Conservation (phyloP, 257 asterid species). For the Echites panduratus region DNA sequence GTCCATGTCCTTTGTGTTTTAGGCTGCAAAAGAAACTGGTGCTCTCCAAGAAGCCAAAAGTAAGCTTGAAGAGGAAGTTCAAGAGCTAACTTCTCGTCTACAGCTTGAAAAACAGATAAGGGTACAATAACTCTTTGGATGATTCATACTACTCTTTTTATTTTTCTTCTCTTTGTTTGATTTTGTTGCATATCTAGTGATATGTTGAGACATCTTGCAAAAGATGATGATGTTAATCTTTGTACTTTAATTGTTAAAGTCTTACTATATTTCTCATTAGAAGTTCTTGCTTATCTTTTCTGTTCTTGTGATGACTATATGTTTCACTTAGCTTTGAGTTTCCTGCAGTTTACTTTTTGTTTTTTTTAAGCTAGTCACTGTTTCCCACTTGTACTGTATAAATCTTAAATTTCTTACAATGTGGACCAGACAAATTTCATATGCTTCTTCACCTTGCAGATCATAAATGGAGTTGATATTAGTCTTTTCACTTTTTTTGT, state of each 20-base stretch:
- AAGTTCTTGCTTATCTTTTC: conserved; percentile 1
- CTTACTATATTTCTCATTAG: not conserved
- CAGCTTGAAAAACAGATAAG: conserved; percentile 67
- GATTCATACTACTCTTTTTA: not conserved
- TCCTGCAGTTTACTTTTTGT: too few species aligned
- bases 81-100: conserved; percentile 60
- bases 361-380: too few species aligned
- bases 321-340: not conserved
- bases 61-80: conserved; percentile 66
- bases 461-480: not conserved
- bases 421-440: not conserved
- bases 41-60: conserved; percentile 83
- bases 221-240: not conserved
- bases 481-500: too few species aligned
- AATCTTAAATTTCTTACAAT: not conserved
- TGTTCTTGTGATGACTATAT: not conserved
- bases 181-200: not conserved
- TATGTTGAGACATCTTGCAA: not conserved
- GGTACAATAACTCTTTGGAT: conserved; percentile 27
- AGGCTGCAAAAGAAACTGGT: conserved; percentile 91
- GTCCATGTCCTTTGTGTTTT: conserved; percentile 14
- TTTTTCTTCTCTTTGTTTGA: not conserved
- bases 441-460: not conserved
- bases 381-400: not conserved
- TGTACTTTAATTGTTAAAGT: not conserved